Base-by-base conservation (phyloP, 163 green algal genomes). In the Scenedesmus sp. region DNA sequence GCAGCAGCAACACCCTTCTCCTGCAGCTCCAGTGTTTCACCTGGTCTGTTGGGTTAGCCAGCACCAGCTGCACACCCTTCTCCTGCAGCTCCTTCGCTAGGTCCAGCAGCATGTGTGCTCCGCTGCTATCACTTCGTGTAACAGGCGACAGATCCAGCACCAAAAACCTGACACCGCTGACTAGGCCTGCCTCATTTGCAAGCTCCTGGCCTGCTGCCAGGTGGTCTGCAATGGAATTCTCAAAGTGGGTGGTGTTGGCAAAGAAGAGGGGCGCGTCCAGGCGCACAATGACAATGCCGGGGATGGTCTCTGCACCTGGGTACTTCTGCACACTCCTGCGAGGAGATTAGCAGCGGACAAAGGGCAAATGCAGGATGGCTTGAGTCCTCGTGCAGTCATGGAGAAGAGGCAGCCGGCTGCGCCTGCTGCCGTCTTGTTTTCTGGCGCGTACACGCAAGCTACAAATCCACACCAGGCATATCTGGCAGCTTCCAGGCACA, bases 201-300 rank as follows among this genome's bases (percentile, higher is more conserved):
- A 46, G 67, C 9, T 82, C 83, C 1, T 91, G 13, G 26, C 59
- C 90, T 7, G 84, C 90, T 56, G 81, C 64, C 76, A 94, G 74
- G 55, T 94, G 93, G 52, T 94, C 62, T 9, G 85, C 46, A n/a
- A 97, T 77, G 2, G 87, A 62, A 18, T 97, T 92, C 92, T 96
- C 94, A 79, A 97, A 93, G 79, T 93, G 96, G 73, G 94, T 56
- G 7, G 94, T 91, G 81, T 98, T 97, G 60, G 96, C 95, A 86
- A 98, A 98, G 93, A 96, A 97, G 55, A 96, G 93, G 2, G 96
- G 95, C 0, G 95, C 94, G 66, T 98, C 95, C 8, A 98, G 94
- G 57, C 96, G 94, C 77, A 93, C 94, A 5, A 96, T 57, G 66
- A 96, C 55, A 18, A 94, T 86, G 73, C 93, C 92, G 6, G 94